Base-by-base conservation (phyloP, 345 rosid genomes). In the Hibiscus trionum region DNA sequence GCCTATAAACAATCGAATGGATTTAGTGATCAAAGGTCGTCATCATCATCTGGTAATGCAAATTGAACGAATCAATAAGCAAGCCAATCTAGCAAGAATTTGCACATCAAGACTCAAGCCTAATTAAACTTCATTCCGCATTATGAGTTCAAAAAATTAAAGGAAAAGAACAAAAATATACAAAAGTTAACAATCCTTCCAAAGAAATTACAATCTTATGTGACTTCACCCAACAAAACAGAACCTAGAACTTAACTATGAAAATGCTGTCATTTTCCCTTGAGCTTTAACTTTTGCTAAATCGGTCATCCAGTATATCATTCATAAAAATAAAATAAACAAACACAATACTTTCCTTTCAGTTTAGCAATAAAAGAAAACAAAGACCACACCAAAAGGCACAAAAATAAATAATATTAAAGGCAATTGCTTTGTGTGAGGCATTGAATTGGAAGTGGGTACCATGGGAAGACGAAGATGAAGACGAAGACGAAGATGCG, bases 401-500 rank as follows among this genome's bases (percentile, higher is more conserved):
- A 50, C 16, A 46, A 46, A 61, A 46, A 39, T n/a, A 14, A 14
- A 46, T 24, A 66, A 14, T 1, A 39, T 33, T 7, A 19, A 66
- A 66, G 17, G 21, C 7, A 24, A 66, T 46, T 66, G 33, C 55
- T 66, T 44, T 6, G 17, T 12, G 24, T 21, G 24, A 66, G 12
- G 70, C 56, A 66, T 14, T 14, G 33, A 66, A 66, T 26, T 3
- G 7, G 56, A 46, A 26, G 1, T 66, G 70, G 3, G 60, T 76
- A 71, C 79, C 82, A 53, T 75, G 17, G 49, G 77, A 27, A 37
- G 80, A 58, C 9, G 72, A 73, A 17, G 88, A 72, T 8, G 80
- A 56, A 2, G 77, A 75, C 27, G 12, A 5, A 44, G 50, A 61
- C 3, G 8, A 7, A 6, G 47, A 17, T 9, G 70, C n/a, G 5